Percentiles rank a stretch among this genome's conserved stretches.
Evolutionary conservation across 768 basidiomycete genomes (phyloP).

Genomic region (Lactarius sp.): DNA sequence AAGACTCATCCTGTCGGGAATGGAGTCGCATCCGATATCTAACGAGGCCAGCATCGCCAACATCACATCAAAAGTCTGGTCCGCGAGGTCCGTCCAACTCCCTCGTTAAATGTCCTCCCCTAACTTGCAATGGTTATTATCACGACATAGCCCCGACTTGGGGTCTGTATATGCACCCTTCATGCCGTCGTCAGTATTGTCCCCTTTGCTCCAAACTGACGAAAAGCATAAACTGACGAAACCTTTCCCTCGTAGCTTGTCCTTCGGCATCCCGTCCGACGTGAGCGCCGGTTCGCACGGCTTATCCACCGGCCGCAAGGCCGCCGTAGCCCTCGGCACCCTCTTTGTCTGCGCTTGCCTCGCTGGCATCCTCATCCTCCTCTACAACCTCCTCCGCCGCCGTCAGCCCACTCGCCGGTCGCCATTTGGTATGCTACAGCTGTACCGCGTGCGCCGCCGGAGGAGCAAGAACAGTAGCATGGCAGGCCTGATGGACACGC

Average conservation of each 20-base stretch:
- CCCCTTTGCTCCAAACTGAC: not conserved
- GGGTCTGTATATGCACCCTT: conserved; percentile 20
- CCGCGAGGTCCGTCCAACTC: not conserved
- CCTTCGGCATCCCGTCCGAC: not conserved
- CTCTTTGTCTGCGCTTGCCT: not conserved
- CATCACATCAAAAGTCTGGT: not conserved
- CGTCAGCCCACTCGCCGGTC: not conserved
- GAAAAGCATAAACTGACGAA: not conserved
- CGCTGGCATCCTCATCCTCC: not conserved
- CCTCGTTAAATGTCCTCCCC: no score
- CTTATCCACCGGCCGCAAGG: not conserved
- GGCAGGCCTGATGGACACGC: not conserved
- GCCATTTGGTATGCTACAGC: no score
- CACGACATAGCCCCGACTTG: conserved; percentile 14
- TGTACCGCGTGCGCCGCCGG: not conserved
- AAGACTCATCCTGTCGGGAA: not conserved
- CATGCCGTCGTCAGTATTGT: conserved; percentile 5
- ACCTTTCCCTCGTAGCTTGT: not conserved
- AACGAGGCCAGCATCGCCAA: not conserved
- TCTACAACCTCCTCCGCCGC: not conserved
- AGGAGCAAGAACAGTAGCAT: not conserved
- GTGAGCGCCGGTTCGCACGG: not conserved
- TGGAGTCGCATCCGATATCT: not conserved
- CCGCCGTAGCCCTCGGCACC: conserved; percentile 12
- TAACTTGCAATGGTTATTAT: not conserved